These are phyloP conservation scores for Thecaphora frezii DNA, from an alignment of 1,284 basidiomycete species.

Conservation along the genomic window DNA sequence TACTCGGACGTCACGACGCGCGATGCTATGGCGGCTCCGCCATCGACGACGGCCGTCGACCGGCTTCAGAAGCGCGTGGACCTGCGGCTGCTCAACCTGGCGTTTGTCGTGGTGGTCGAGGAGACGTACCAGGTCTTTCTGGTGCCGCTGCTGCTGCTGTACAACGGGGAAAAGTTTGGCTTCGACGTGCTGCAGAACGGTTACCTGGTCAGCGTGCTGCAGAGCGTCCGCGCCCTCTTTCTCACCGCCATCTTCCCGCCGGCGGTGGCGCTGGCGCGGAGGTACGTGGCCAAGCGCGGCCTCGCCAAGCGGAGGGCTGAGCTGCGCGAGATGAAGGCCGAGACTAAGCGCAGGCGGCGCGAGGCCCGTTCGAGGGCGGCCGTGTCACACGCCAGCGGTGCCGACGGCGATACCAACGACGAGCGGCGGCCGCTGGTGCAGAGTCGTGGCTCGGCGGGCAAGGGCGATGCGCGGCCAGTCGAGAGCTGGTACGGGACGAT, in stretches of 20 bases:
- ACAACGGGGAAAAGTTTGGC: conserved; percentile 47
- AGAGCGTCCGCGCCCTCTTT: conserved; percentile 41
- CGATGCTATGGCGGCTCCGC: conserved; percentile 21
- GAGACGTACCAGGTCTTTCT: conserved; percentile 53
- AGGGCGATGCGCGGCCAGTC: neutral
- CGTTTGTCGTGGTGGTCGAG: conserved; percentile 41
- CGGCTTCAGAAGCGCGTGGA: conserved; percentile 29
- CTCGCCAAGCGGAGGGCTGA: conserved; percentile 20
- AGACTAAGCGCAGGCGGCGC: conserved; percentile 12
- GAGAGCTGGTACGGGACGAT: conserved; percentile 14
- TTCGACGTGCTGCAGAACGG: conserved; percentile 51
- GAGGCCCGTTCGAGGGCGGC: too few relatives aligned
- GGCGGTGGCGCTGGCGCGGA: conserved; percentile 23
- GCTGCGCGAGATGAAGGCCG: conserved; percentile 17
- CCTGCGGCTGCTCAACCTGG: conserved; percentile 41
- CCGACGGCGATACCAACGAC: too few relatives aligned
- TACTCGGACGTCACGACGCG: conserved; percentile 18
- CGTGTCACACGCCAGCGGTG: too few relatives aligned
- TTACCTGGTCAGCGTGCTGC: conserved; percentile 43
- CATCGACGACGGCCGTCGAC: conserved; percentile 12
- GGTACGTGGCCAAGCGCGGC: conserved; percentile 30
- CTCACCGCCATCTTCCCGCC: conserved; percentile 49
- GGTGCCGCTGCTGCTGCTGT: conserved; percentile 48
- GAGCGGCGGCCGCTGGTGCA: too few relatives aligned
- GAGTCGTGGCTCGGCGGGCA: too few relatives aligned